Conservation (phyloP, 805 yeast genomes). For the Naumovozyma baii region DNA sequence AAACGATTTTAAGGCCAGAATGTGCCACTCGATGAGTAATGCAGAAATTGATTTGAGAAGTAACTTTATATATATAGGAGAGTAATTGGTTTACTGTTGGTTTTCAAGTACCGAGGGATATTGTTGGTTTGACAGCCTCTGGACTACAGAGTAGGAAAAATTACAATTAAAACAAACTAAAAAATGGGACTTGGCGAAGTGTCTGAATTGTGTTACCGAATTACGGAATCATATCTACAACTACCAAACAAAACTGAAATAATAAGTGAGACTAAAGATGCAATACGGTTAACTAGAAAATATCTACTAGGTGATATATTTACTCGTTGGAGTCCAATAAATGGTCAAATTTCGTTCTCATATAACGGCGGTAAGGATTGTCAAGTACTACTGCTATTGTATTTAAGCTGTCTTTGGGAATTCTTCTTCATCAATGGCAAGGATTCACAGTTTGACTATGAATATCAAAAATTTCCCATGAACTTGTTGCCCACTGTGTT, state of each 20-base stretch:
- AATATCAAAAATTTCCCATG: constrained; percentile 19
- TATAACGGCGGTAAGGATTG: constrained; percentile 98
- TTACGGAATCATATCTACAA: constrained; percentile 20
- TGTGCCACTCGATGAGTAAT: not conserved
- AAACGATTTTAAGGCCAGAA: no score
- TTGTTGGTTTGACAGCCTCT: no score
- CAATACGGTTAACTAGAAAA: constrained; percentile 16
- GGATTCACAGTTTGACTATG: constrained; percentile 19
- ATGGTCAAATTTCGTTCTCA: constrained; percentile 59
- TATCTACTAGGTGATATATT: constrained; percentile 22
- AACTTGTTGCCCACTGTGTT: constrained; percentile 44
- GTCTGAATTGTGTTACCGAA: constrained; percentile 19
- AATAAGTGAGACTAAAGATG: constrained; percentile 23
- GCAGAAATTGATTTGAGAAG: not conserved
- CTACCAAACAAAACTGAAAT: constrained; percentile 8
- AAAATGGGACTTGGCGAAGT: constrained; percentile 10
- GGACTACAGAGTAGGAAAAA: no score
- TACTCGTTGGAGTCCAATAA: constrained; percentile 24
- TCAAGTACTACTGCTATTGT: constrained; percentile 70
- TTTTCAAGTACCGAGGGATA: no score
- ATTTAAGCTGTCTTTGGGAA: constrained; percentile 46
- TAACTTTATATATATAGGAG: not conserved
- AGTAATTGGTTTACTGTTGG: no score
- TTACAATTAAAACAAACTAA: no score
- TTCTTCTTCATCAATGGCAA: constrained; percentile 11